These are phyloP conservation scores for Diaporthe sp. DNA, from an alignment of 2,329 filamentous ascomycete species.

Conservation along the genomic window DNA sequence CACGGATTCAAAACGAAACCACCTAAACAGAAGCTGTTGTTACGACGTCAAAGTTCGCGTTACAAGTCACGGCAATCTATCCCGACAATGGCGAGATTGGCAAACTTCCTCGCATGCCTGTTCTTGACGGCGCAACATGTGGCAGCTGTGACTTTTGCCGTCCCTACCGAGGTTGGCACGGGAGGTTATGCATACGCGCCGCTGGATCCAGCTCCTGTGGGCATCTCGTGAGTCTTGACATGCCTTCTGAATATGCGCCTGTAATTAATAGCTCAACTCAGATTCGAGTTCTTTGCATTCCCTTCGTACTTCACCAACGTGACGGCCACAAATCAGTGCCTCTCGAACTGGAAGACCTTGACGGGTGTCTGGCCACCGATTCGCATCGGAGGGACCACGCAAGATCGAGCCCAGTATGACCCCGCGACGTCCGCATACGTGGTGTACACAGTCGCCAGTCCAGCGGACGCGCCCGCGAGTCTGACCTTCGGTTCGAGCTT, in stretches of 20 bases:
- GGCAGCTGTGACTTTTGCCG: conserved; percentile 32
- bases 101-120: conserved; percentile 14
- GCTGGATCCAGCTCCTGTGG: conserved; percentile 33
- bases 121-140: conserved; percentile 4
- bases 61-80: neutral
- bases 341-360: conserved; percentile 61
- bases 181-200: conserved; percentile 28
- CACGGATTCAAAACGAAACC: no score
- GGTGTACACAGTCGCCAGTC: conserved; percentile 58
- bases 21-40: neutral
- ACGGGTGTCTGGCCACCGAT: conserved; percentile 64
- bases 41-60: neutral
- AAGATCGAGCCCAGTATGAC: conserved; percentile 65
- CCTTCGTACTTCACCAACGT: conserved; percentile 65
- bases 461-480: conserved; percentile 57
- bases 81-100: conserved; percentile 5
- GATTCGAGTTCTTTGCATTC: conserved; percentile 67
- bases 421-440: conserved; percentile 56
- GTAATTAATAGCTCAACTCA: conserved; percentile 36
- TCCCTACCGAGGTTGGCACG: conserved; percentile 24
- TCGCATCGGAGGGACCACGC: conserved; percentile 68
- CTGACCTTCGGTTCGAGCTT: conserved; percentile 65
- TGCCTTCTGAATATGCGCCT: neutral
- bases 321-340: conserved; percentile 59
- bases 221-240: conserved; percentile 30